Percentiles rank a stretch among this genome's conserved stretches.
Evolutionary conservation across 805 yeast species (phyloP).

Genomic region (Lipomyces starkeyi): DNA sequence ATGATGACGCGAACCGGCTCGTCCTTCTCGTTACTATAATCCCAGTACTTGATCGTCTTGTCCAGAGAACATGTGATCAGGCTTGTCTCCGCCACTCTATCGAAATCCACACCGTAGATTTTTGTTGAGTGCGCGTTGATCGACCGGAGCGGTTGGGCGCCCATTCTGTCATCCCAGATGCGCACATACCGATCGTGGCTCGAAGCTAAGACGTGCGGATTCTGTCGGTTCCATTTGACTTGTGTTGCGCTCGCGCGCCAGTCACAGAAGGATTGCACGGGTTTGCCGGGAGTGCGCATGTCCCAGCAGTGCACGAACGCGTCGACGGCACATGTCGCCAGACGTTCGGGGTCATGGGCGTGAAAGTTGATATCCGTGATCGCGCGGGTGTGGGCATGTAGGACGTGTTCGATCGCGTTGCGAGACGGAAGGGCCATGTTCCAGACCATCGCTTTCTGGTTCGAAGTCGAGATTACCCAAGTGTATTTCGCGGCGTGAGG

Average conservation of each 20-base stretch:
- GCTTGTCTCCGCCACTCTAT: conserved; percentile 61
- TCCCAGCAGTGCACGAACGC: conserved; percentile 91
- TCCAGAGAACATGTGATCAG: conserved; percentile 88
- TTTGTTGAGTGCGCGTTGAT: conserved; percentile 81
- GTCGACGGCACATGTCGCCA: conserved; percentile 94
- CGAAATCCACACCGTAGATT: conserved; percentile 88
- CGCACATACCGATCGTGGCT: conserved; percentile 81
- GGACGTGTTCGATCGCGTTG: conserved; percentile 80
- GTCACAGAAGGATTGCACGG: conserved; percentile 82
- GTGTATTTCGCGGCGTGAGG: conserved; percentile 84
- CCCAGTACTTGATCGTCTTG: conserved; percentile 83
- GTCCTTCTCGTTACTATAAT: conserved; percentile 51
- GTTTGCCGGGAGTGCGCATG: conserved; percentile 72
- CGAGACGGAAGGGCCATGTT: conserved; percentile 74
- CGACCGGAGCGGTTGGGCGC: conserved; percentile 72
- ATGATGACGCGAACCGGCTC: conserved; percentile 64
- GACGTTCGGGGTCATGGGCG: conserved; percentile 78
- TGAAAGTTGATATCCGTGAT: conserved; percentile 96
- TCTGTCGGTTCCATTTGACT: conserved; percentile 86
- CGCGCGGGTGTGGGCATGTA: conserved; percentile 91
- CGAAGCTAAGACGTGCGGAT: conserved; percentile 79
- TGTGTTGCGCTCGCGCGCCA: conserved; percentile 96
- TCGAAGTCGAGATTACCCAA: conserved; percentile 93
- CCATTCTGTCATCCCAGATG: conserved; percentile 88
- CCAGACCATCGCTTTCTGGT: conserved; percentile 96